phyloP scores from a whole-genome alignment of 495 filamentous ascomycete species.

The Penicillium turbatum region DNA sequence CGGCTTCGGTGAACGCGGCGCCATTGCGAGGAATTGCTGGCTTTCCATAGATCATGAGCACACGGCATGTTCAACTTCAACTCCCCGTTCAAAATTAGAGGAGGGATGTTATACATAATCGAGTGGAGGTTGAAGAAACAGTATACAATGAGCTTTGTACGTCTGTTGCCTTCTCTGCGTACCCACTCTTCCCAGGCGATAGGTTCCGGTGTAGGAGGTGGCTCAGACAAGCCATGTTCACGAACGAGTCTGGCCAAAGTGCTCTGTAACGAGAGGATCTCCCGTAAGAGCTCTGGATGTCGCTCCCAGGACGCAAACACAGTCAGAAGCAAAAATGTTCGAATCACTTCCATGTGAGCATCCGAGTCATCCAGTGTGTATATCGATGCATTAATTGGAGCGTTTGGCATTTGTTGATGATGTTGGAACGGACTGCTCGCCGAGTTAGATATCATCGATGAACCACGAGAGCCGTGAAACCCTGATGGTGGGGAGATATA shows the following conservation, averaged over 20 bases:
- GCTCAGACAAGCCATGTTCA: constrained; percentile 43
- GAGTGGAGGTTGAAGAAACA: constrained; percentile 53
- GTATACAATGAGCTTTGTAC: constrained; percentile 52
- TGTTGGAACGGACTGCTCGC: constrained; percentile 40
- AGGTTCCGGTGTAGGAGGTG: constrained; percentile 27
- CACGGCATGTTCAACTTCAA: constrained; percentile 48
- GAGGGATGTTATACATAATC: constrained; percentile 53
- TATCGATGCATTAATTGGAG: constrained; percentile 31
- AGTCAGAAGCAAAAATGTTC: constrained; percentile 45
- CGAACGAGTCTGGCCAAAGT: constrained; percentile 48
- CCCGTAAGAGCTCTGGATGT: constrained; percentile 46
- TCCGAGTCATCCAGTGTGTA: constrained; percentile 44
- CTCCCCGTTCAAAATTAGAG: constrained; percentile 48
- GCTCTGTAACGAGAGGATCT: constrained; percentile 48
- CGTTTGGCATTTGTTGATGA: constrained; percentile 30
- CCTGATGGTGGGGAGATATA: constrained; percentile 37
- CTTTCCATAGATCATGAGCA: constrained; percentile 50
- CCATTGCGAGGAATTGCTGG: constrained; percentile 45
- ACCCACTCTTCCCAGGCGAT: constrained; percentile 51
- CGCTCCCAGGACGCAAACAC: constrained; percentile 53
- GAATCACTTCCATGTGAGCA: constrained; percentile 49
- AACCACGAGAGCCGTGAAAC: constrained; percentile 38
- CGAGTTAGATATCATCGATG: constrained; percentile 38
- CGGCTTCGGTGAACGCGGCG: constrained; percentile 36
- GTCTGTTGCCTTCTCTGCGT: constrained; percentile 43